Base-by-base conservation (phyloP, 1,284 basidiomycete species). In the Ustilago tritici region DNA sequence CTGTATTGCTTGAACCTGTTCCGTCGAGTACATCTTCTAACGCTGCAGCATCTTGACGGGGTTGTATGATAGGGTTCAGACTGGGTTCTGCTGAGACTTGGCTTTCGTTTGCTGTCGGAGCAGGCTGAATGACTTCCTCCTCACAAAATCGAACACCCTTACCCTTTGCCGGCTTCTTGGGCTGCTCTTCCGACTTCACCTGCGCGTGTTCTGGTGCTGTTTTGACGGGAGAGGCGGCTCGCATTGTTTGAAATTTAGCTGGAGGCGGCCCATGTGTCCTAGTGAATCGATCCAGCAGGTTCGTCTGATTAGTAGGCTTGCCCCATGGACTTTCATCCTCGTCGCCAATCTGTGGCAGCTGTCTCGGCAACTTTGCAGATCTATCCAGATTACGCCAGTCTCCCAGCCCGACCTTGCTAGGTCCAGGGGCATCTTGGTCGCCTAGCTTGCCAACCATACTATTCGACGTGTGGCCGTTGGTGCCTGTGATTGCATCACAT, bases 271-370 rank as follows among this genome's bases (percentile, higher is more conserved):
- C 53, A 12, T 62, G 46, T 34, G 35, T 63, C 28, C 65, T 55
- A 3, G 43, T 65, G 56, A 78, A 78, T 17, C 61, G 53, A 54
- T 78, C 61, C 15, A 78, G 32, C 4, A 78, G 61, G 19, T 69
- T 78, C 7, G 70, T 67, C 35, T 78, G 76, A 32, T 73, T 74
- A 3, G 66, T 65, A 2, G 70, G 76, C 40, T 64, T 73, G 7
- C 76, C 76, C 76, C 76, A 78, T 4, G 76, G 76, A 49, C 61
- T 74, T 35, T 74, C 70, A 34, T 74, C 67, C 28, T 73, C 65
- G 7, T 73, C 64, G 23, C 70, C 76, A 34, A 73, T 67, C 2
- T 62, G 57, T 0, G 76, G 76, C 1, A 78, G 61, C 55, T 56
- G 70, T 17, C 61, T 35, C 4, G 70, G 70, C 50, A 67, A 43